Conservation (phyloP, 2,329 filamentous ascomycete genomes). For the Hypoxylon sp. region DNA sequence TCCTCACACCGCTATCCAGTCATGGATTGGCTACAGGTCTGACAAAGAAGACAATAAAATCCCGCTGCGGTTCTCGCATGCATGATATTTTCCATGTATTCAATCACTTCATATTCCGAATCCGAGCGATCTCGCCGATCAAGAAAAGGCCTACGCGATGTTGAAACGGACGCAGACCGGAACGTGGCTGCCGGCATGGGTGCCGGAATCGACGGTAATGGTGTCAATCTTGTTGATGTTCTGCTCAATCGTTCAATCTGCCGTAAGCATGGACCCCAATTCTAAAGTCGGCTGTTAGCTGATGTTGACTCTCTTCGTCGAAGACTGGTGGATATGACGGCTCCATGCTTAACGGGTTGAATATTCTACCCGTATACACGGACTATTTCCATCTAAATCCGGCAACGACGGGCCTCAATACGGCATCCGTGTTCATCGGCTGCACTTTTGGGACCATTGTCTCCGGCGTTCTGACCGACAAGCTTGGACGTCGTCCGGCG, state of each 20-base stretch:
- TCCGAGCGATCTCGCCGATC: not conserved
- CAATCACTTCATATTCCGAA: not conserved
- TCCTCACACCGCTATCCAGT: slow-evolving; percentile 16
- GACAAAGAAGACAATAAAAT: slow-evolving; percentile 16
- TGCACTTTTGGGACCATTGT: slow-evolving; percentile 62
- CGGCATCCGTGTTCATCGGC: slow-evolving; percentile 69
- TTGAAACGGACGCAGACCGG: slow-evolving; percentile 57
- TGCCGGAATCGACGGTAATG: slow-evolving; percentile 59
- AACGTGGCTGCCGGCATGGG: slow-evolving; percentile 64
- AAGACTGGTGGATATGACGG: slow-evolving; percentile 60
- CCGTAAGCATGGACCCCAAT: slow-evolving; percentile 51
- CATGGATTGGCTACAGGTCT: slow-evolving; percentile 14
- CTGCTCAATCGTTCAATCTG: slow-evolving; percentile 63
- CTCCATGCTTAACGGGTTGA: slow-evolving; percentile 70
- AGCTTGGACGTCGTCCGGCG: slow-evolving; percentile 60
- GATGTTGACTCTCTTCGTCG: slow-evolving; percentile 23
- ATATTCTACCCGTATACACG: slow-evolving; percentile 70
- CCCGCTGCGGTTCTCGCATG: slow-evolving; percentile 6
- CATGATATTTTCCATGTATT: slow-evolving; percentile 4
- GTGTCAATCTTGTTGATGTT: slow-evolving; percentile 60
- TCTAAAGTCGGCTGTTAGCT: not conserved
- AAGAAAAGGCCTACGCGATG: slow-evolving; percentile 50
- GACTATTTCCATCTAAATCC: slow-evolving; percentile 70
- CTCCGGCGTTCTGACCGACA: slow-evolving; percentile 60
- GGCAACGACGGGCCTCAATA: slow-evolving; percentile 68